These are phyloP conservation scores for Draba incana DNA, from an alignment of 345 rosid genomes.

Conservation along the genomic window DNA sequence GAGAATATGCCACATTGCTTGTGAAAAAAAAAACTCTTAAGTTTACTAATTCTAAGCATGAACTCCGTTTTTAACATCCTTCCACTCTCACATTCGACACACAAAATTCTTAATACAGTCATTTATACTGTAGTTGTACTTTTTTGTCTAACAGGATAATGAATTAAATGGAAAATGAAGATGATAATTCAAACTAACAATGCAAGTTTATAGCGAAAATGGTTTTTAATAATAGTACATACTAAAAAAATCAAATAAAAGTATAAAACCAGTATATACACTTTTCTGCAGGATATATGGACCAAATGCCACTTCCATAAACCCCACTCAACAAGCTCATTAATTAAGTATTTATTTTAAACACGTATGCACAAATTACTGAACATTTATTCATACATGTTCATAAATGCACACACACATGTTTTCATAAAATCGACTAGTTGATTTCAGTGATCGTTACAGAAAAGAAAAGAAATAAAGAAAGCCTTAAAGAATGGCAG, in stretches of 20 bases:
- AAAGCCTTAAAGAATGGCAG: conserved; percentile 35
- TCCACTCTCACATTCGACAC: conserved; percentile 11
- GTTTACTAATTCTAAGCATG: conserved; percentile 4
- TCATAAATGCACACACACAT: neutral
- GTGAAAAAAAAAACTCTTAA: conserved; percentile 1
- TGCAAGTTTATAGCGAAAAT: too few species aligned
- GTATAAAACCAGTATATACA: too few species aligned
- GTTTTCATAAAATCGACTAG: conserved; percentile 3
- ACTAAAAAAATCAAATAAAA: too few species aligned
- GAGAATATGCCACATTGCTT: conserved; percentile 31
- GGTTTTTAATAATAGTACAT: too few species aligned
- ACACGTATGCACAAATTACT: neutral
- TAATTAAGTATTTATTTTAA: neutral
- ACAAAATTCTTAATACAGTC: neutral
- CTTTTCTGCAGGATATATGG: conserved; percentile 14
- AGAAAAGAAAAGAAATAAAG: neutral
- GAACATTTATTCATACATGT: neutral
- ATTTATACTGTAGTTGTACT: neutral
- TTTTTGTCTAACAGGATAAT: neutral
- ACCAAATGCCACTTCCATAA: conserved; percentile 15
- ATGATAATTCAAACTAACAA: too few species aligned
- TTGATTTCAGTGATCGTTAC: conserved; percentile 9
- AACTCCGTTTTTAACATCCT: neutral
- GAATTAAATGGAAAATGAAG: too few species aligned
- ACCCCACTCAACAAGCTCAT: conserved; percentile 7